phyloP scores from a whole-genome alignment of 495 filamentous ascomycete genomes.

The Penicillium turbatum region DNA sequence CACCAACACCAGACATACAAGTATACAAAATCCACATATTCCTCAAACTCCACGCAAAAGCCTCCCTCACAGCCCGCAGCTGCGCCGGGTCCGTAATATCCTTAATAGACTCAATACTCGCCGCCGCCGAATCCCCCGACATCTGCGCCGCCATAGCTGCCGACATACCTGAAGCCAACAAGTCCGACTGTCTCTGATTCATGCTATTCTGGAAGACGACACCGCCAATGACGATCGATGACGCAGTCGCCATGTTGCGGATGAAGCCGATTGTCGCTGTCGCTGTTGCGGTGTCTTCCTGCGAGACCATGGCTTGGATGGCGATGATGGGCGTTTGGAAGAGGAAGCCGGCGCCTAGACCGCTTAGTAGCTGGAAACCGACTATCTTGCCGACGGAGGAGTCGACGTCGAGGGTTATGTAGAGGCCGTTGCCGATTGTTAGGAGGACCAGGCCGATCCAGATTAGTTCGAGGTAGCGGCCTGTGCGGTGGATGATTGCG shows the following conservation, averaged over 20 bases:
- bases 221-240: constrained; percentile 72
- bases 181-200: constrained; percentile 31
- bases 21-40: constrained; percentile 63
- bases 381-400: constrained; percentile 44
- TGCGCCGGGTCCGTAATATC: constrained; percentile 42
- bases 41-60: constrained; percentile 56
- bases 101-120: constrained; percentile 47
- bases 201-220: constrained; percentile 73
- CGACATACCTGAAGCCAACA: constrained; percentile 47
- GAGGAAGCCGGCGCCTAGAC: constrained; percentile 46
- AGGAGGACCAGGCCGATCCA: constrained; percentile 45
- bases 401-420: constrained; percentile 40
- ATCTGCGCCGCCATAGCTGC: constrained; percentile 34
- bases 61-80: constrained; percentile 45
- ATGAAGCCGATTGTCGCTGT: constrained; percentile 73
- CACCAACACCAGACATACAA: constrained; percentile 43
- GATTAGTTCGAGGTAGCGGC: constrained; percentile 55
- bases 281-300: constrained; percentile 69
- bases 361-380: constrained; percentile 59
- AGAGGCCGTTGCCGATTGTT: constrained; percentile 50
- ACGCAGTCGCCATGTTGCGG: constrained; percentile 64
- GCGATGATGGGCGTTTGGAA: constrained; percentile 69
- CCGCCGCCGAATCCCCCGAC: constrained; percentile 46
- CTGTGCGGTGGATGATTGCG: constrained; percentile 54
- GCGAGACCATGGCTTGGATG: constrained; percentile 64